Base-by-base conservation (phyloP, 768 basidiomycete genomes). In the Pseudohyphozyma bogoriensis region DNA sequence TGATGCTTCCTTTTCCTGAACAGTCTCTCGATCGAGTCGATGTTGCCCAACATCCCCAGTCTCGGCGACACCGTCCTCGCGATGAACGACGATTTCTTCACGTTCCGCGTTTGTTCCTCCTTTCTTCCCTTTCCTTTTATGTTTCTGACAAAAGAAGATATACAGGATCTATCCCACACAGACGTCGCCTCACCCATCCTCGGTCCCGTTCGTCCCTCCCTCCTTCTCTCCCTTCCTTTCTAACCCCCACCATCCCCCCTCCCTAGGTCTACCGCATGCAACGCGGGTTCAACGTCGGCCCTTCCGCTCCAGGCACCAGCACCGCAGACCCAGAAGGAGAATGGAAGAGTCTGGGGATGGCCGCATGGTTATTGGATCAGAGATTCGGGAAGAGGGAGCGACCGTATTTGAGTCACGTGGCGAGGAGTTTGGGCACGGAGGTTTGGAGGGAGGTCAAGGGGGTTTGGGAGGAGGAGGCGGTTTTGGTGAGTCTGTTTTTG, bases 31-130 rank as follows among this genome's bases (percentile, higher is more conserved):
- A 63, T 70, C 55, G 71, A 71, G 44, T 53, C 63, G 4, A 63
- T 60, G 32, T 39, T 71, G 11, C 31, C 57, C 39, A 68, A 63
- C 46, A 36, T 71, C 26, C 36, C n/a, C 1, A 45, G 49, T 12
- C 29, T 62, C 22, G 47, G 59, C 2, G 26, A 36, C 16, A 58
- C 46, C 13, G 47, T 57, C 1, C 29, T 68, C 9, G 61, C 64
- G 45, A 57, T 68, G 69, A 78, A 78, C 62, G 77, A 78, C 64
- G 78, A 78, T 65, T 75, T 76, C 55, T 78, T 75, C 66, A 63
- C 77, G 12, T 51, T 58, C 33, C n/a, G 20, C 9, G 64, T 65
- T 33, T 15, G 59, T 22, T n/a, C 1, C 3, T 4, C 11, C 32
- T 4, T 24, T 36, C 18, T 26, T 12, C 3, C 8, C 32, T 26